Evolutionary conservation across 2,329 filamentous ascomycete genomes (phyloP), one percentile per base, ranked within the genome.

Genomic region (Endoconidiophora polonica): DNA sequence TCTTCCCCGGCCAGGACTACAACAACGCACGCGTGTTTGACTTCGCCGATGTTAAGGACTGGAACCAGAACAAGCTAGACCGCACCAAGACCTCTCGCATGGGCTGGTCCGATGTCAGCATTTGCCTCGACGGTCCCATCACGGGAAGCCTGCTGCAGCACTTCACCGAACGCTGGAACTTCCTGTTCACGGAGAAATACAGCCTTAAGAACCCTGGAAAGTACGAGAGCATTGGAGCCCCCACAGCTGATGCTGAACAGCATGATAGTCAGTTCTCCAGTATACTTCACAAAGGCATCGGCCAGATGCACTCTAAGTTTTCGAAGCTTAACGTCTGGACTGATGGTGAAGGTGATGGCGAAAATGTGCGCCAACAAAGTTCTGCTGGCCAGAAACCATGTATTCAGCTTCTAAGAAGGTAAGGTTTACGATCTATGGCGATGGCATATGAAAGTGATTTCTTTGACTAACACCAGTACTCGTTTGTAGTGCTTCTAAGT

Each of bases 1-100:
- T 94, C 9, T 94, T 90, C 63, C 85, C 86, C 0, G 87, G 88
- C 1, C 88, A 94, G 60, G 88, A 94, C 59, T 94, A 85, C 68
- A 94, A 94, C 66, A 94, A 94, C 57, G 86, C 86, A 22, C 73
- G 79, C 47, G 78, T 93, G 33, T 83, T 83, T 61, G 88, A 91
- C 62, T 90, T 91, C 62, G 72, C 79, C 43, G 77, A 86, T 57
- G 83, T 90, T 20, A 65, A 74, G 18, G 74, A 91, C 54, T 93
- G 81, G 77, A 75, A 90, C 55, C 76, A 87, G 55, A 94, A 94
- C 63, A 86, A 94, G 60, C 73, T 95, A 18, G 83, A 93, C 58
- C 76, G 88, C 46, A 81, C 79, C 9, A 77, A 79, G 59, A 84
- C 72, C 63, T 86, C 84, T 2, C 76, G 88, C 53, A 94, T 94